Percentiles rank a stretch among this genome's conserved stretches.
Conservation (phyloP, 768 basidiomycete species). For the Antrodiella citrinella region DNA sequence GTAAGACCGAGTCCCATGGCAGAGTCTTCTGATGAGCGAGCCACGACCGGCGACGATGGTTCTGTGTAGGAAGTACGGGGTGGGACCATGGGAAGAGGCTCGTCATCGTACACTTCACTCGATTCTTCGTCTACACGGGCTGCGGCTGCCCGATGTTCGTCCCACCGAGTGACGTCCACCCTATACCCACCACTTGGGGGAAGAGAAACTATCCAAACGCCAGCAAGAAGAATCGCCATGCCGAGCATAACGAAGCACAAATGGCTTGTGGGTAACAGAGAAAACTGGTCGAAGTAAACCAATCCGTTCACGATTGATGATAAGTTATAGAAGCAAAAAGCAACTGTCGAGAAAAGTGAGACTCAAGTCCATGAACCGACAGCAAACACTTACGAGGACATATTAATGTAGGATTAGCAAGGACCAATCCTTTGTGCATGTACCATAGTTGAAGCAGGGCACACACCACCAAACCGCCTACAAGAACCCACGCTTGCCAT, state of each 20-base stretch:
- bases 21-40: not conserved
- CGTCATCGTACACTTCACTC: slow-evolving; percentile 19
- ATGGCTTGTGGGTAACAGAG: slow-evolving; percentile 58
- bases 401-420: slow-evolving; percentile 80
- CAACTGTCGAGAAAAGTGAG: slow-evolving; percentile 36
- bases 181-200: slow-evolving; percentile 52
- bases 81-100: slow-evolving; percentile 21
- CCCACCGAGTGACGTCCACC: slow-evolving; percentile 34
- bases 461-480: slow-evolving; percentile 62
- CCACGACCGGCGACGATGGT: not conserved
- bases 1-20: not conserved
- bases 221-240: slow-evolving; percentile 68
- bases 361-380: slow-evolving; percentile 7
- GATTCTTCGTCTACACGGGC: slow-evolving; percentile 11
- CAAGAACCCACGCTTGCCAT: slow-evolving; percentile 79
- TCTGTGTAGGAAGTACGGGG: not conserved
- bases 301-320: slow-evolving; percentile 87
- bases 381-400: slow-evolving; percentile 60
- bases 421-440: slow-evolving; percentile 66
- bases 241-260: slow-evolving; percentile 72
- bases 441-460: slow-evolving; percentile 83
- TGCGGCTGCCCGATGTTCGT: slow-evolving; percentile 32
- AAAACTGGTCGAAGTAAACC: slow-evolving; percentile 84
- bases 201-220: slow-evolving; percentile 87
- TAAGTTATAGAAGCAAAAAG: slow-evolving; percentile 93